Conservation (phyloP, 768 basidiomycete species). For the Galerina marginata region DNA sequence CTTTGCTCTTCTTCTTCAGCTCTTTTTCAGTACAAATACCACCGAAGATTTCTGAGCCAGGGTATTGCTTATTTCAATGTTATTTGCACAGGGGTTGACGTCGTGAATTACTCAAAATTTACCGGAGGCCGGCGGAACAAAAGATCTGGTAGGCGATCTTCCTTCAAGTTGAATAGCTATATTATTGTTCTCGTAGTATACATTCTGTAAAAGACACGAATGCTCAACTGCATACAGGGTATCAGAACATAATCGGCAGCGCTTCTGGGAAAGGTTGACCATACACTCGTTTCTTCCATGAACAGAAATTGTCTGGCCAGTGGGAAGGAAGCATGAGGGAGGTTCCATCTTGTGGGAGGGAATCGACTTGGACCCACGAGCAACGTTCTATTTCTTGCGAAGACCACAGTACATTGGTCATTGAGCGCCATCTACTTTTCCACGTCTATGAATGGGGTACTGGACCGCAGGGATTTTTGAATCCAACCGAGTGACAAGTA, state of each 20-base stretch:
- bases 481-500: neutral
- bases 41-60: too few relatives aligned
- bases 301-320: conserved; percentile 6
- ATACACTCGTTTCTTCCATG: conserved; percentile 10
- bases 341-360: conserved; percentile 18
- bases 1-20: too few relatives aligned
- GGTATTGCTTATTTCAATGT: too few relatives aligned
- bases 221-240: too few relatives aligned
- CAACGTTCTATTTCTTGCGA: conserved; percentile 12
- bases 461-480: neutral
- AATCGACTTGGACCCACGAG: conserved; percentile 4
- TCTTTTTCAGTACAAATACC: too few relatives aligned
- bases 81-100: too few relatives aligned
- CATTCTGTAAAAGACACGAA: too few relatives aligned
- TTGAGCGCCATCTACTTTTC: neutral
- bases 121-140: neutral
- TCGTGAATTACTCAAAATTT: neutral
- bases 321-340: conserved; percentile 22
- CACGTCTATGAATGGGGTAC: conserved; percentile 8
- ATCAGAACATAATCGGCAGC: neutral
- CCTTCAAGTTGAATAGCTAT: too few relatives aligned
- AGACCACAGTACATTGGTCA: neutral
- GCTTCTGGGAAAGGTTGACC: conserved; percentile 1
- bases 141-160: neutral
- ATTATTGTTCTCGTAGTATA: too few relatives aligned